Evolutionary conservation across 768 basidiomycete species (phyloP).

Genomic region (Cyathus striatus): DNA sequence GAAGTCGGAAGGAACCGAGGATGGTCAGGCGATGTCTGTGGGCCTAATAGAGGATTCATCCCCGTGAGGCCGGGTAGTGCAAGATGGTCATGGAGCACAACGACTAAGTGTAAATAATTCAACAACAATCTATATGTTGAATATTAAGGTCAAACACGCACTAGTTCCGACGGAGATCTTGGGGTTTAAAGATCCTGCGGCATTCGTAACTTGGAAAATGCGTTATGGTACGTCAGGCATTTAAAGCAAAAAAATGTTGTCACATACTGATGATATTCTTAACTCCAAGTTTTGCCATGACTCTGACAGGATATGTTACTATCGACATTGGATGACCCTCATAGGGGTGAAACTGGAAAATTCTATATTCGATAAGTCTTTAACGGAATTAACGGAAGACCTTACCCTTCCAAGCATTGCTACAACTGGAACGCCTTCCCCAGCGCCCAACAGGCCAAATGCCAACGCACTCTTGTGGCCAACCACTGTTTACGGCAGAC

Average conservation of each 20-base stretch:
- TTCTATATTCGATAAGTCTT: conserved; percentile 1
- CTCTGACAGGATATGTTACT: conserved; percentile 74
- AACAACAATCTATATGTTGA: not conserved
- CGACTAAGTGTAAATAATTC: conserved; percentile 44
- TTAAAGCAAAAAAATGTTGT: no score
- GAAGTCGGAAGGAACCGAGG: conserved; percentile 83
- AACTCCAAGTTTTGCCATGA: conserved; percentile 75
- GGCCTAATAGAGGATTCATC: conserved; percentile 76
- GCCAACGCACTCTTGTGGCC: conserved; percentile 80
- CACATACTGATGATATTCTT: conserved; percentile 68
- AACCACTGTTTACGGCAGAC: conserved; percentile 40
- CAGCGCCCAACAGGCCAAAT: conserved; percentile 69
- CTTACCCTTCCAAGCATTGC: conserved; percentile 85
- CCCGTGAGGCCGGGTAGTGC: conserved; percentile 76
- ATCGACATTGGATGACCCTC: conserved; percentile 72
- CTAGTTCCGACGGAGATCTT: conserved; percentile 75
- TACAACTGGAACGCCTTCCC: conserved; percentile 70
- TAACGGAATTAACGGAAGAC: no score
- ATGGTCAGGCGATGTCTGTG: conserved; percentile 48
- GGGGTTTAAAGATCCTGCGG: conserved; percentile 77
- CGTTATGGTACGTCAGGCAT: no score
- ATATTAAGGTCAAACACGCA: conserved; percentile 25
- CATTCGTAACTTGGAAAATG: conserved; percentile 74
- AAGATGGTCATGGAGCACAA: conserved; percentile 81
- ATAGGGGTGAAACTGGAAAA: conserved; percentile 71